These are phyloP conservation scores for Durusdinium trenchii DNA, from an alignment of 73 alveolate genomes.

Conservation along the genomic window DNA sequence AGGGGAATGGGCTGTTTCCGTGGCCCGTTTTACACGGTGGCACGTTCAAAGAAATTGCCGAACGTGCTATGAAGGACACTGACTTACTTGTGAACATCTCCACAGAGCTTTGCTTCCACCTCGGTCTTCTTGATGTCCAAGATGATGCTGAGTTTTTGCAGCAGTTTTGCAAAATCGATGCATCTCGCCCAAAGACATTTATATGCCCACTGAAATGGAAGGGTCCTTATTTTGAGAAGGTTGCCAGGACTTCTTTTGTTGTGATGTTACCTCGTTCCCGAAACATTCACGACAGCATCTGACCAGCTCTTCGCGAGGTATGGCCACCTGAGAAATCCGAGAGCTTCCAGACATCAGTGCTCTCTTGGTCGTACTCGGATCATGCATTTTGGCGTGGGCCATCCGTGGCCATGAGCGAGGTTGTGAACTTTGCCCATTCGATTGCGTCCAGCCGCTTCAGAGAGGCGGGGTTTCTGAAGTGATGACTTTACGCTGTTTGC, in stretches of 20 bases:
- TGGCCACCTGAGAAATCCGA: background rate
- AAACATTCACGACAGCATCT: background rate
- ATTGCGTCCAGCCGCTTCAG: background rate
- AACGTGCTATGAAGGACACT: background rate
- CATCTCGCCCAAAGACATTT: no score
- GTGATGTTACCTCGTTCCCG: no score
- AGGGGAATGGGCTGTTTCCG: background rate
- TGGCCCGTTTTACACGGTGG: slow-evolving; percentile 5
- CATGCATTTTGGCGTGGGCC: slow-evolving; percentile 1
- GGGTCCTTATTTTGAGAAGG: no score
- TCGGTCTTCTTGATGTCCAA: background rate
- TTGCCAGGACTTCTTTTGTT: no score
- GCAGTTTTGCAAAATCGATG: background rate
- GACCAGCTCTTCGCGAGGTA: background rate
- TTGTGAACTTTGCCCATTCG: background rate
- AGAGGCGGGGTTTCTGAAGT: background rate
- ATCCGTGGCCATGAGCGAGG: background rate
- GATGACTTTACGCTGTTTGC: no score
- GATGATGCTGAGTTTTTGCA: background rate
- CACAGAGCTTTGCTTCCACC: background rate
- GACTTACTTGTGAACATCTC: background rate
- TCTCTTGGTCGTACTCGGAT: background rate
- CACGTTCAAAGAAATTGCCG: slow-evolving; percentile 34
- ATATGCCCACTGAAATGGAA: no score
- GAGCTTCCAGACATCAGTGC: background rate